Conservation (phyloP, 306 rosid species). For the Herpetospermum pedunculosum region DNA sequence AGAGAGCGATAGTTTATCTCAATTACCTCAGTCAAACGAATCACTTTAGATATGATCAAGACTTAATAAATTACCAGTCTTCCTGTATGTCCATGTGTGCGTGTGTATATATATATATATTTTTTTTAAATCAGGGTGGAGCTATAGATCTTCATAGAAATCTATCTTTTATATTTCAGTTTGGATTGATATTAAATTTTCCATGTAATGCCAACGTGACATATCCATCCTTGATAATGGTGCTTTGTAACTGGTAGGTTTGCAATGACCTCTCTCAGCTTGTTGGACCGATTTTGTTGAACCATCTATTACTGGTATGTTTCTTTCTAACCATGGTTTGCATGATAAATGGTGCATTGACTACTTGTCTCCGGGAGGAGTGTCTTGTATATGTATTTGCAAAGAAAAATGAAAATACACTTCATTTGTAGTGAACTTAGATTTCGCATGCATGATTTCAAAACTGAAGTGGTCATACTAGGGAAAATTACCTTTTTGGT, state of each 20-base stretch:
- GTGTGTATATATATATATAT: too few relatives aligned
- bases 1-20: not conserved
- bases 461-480: too few relatives aligned
- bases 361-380: not conserved
- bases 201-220: not conserved
- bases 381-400: not conserved
- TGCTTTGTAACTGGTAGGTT: constrained; percentile 31
- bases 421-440: too few relatives aligned
- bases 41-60: not conserved
- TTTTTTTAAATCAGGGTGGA: not conserved
- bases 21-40: not conserved
- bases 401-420: too few relatives aligned
- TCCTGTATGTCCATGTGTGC: not conserved
- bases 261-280: constrained; percentile 70
- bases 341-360: not conserved
- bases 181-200: not conserved
- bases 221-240: not conserved
- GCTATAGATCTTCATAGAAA: not conserved
- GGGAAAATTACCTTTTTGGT: too few relatives aligned
- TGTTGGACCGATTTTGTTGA: constrained; percentile 60
- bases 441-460: too few relatives aligned
- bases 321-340: not conserved
- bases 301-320: constrained; percentile 52
- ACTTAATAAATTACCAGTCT: not conserved
- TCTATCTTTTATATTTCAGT: not conserved